Base-by-base conservation (phyloP, 345 rosid genomes). In the Aurinia saxatilis region DNA sequence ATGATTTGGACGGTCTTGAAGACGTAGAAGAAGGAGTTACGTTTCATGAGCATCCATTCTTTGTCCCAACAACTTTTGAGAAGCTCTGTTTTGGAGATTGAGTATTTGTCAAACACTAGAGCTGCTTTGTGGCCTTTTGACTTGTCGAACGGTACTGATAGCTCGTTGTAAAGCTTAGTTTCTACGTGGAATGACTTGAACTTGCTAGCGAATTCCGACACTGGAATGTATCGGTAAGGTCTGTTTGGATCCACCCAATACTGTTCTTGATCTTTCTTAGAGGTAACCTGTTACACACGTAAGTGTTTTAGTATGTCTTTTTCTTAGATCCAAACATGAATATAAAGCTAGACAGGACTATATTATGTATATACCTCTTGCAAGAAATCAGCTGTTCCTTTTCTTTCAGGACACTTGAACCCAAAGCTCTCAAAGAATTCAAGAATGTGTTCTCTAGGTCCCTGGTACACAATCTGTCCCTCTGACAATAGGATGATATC, bases 381-480 rank as follows among this genome's bases (percentile, higher is more conserved):
- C 60, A 86, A 74, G 81, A 88, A 88, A 50, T 86, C 93, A 65
- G 96, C 96, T 0, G 96, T 75, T 33, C 90, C 88, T 68, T 88
- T 84, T 63, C 96, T 78, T 57, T 86, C 85, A 0, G 96, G 91
- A 56, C 96, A 82, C 31, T 51, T 66, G 63, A 86, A 88, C 1
- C 91, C 91, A 34, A 82, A 79, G 29, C 66, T 68, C 45, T 81
- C 84, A 49, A 88, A 88, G 80, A 88, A 88, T 18, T 74, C 67
- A 7, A 86, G 65, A 23, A 86, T 50, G 62, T 74, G 70, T 5
- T 84, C 84, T 19, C 88, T 78, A 56, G 96, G 91, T 49, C 96
- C 96, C 66, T 78, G 81, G 58, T 86, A 88, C 19, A 84, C 85
- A 34, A 86, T 86, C 66, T 78, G 82, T 10, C 96, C 93, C 19